A percentile compares a stretch with the other conserved stretches of the same genome.
Evolutionary conservation across 2,329 filamentous ascomycete species (phyloP).

Genomic region (Cordyceps cateniannulata): DNA sequence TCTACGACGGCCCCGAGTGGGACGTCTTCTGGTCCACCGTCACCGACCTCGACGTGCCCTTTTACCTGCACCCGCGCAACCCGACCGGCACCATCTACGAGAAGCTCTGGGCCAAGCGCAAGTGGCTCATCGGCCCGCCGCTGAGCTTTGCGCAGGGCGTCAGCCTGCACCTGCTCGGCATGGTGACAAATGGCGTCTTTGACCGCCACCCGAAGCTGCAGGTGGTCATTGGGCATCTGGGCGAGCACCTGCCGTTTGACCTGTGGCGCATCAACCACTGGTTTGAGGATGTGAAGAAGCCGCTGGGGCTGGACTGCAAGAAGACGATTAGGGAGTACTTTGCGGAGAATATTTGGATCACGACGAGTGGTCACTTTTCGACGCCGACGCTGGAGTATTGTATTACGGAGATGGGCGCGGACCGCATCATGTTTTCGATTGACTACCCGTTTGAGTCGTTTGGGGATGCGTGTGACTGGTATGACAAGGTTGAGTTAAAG

Average conservation of each 20-base stretch:
- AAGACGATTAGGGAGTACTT: conserved; percentile 48
- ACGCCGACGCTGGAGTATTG: conserved; percentile 45
- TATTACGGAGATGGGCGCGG: conserved; percentile 40
- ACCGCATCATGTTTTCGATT: conserved; percentile 45
- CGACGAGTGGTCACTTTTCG: conserved; percentile 50
- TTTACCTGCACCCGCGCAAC: conserved; percentile 57
- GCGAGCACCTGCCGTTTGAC: conserved; percentile 43
- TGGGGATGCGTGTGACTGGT: conserved; percentile 35
- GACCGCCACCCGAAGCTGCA: conserved; percentile 40
- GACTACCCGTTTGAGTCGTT: conserved; percentile 48
- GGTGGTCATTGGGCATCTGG: conserved; percentile 41
- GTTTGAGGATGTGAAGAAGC: conserved; percentile 51
- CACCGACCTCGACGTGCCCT: conserved; percentile 53
- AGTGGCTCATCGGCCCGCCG: conserved; percentile 54
- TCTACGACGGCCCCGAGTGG: conserved; percentile 57
- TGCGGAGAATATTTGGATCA: conserved; percentile 48
- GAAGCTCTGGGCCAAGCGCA: conserved; percentile 51
- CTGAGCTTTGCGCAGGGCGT: conserved; percentile 54
- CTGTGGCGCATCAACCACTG: conserved; percentile 46
- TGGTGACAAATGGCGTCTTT: conserved; percentile 45
- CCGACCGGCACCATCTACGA: conserved; percentile 51
- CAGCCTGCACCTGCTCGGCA: conserved; percentile 48
- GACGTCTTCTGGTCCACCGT: conserved; percentile 55
- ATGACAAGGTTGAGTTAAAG: conserved; percentile 30
- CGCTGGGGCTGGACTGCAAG: conserved; percentile 40